Percentiles rank a stretch among this genome's conserved stretches.
Evolutionary conservation across 805 yeast genomes (phyloP).

Genomic region (Pichia kluyveri): DNA sequence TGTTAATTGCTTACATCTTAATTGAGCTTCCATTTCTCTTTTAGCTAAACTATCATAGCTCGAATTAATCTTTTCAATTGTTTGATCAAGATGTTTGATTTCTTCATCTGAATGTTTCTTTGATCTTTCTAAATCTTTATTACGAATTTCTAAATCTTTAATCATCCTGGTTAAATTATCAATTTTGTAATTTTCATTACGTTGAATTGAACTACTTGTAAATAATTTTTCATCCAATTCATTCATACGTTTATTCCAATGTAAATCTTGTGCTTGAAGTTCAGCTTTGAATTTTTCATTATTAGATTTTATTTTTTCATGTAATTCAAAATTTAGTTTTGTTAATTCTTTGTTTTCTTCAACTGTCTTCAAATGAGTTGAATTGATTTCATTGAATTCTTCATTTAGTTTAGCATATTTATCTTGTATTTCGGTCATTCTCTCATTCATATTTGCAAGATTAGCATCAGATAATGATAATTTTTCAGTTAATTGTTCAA

Average conservation of each 20-base stretch:
- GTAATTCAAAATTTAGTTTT: slow-evolving; percentile 44
- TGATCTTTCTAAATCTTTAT: slow-evolving; percentile 41
- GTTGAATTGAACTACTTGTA: slow-evolving; percentile 35
- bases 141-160: slow-evolving; percentile 43
- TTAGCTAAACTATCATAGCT: slow-evolving; percentile 35
- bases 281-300: slow-evolving; percentile 45
- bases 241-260: slow-evolving; percentile 50
- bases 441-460: slow-evolving; percentile 23
- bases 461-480: slow-evolving; percentile 27
- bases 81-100: slow-evolving; percentile 44
- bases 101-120: slow-evolving; percentile 50
- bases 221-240: slow-evolving; percentile 45
- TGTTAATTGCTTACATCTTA: slow-evolving; percentile 37
- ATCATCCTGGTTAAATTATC: slow-evolving; percentile 43
- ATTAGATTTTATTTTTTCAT: slow-evolving; percentile 32
- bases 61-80: slow-evolving; percentile 36
- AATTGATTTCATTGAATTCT: slow-evolving; percentile 31
- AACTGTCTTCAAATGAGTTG: slow-evolving; percentile 43
- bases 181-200: slow-evolving; percentile 43
- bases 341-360: slow-evolving; percentile 64
- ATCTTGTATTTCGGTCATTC: slow-evolving; percentile 19
- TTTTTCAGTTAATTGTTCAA: slow-evolving; percentile 25
- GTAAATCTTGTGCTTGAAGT: slow-evolving; percentile 38
- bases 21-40: slow-evolving; percentile 35
- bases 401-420: slow-evolving; percentile 14